Percentiles rank a stretch among this genome's conserved stretches.
These are phyloP conservation scores for Thalia dealbata DNA, from an alignment of 176 grass and related monocot genomes.

Conservation along the genomic window DNA sequence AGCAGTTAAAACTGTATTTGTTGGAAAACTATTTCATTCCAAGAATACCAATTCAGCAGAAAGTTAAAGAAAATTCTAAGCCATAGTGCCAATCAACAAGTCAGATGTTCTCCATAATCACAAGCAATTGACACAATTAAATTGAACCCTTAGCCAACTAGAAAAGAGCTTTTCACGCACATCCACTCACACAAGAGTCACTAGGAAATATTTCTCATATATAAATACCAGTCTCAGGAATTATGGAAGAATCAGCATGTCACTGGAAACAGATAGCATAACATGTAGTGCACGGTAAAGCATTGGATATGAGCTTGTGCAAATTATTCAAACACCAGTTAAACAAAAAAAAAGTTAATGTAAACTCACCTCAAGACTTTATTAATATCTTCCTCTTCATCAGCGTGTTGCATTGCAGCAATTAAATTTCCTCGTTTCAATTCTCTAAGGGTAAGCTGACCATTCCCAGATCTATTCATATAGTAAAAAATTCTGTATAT, in stretches of 20 bases:
- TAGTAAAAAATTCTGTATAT: constrained; percentile 93
- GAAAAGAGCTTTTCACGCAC: neutral
- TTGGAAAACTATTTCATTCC: too few species aligned
- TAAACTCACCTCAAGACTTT: constrained; percentile 70
- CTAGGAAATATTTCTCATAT: neutral
- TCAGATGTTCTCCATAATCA: neutral
- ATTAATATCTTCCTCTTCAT: constrained; percentile 97
- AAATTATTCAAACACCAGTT: neutral
- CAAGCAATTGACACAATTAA: neutral
- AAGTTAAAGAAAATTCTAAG: neutral
- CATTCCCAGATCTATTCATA: constrained; percentile 83
- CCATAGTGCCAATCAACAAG: neutral
- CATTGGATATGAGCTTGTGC: neutral
- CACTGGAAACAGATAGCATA: too few species aligned
- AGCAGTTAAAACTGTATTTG: too few species aligned
- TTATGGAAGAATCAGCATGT: too few species aligned
- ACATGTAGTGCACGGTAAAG: neutral
- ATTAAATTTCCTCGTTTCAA: constrained; percentile 90
- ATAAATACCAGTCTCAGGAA: too few species aligned
- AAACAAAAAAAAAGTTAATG: neutral
- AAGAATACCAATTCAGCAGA: neutral
- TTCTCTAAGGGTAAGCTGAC: constrained; percentile 72
- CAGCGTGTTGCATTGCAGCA: constrained; percentile 64
- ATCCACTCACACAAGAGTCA: neutral
- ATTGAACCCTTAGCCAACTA: neutral